Percentiles rank a stretch among this genome's conserved stretches.
These are phyloP conservation scores for Boletus edulis DNA, from an alignment of 768 basidiomycete species.

Conservation along the genomic window DNA sequence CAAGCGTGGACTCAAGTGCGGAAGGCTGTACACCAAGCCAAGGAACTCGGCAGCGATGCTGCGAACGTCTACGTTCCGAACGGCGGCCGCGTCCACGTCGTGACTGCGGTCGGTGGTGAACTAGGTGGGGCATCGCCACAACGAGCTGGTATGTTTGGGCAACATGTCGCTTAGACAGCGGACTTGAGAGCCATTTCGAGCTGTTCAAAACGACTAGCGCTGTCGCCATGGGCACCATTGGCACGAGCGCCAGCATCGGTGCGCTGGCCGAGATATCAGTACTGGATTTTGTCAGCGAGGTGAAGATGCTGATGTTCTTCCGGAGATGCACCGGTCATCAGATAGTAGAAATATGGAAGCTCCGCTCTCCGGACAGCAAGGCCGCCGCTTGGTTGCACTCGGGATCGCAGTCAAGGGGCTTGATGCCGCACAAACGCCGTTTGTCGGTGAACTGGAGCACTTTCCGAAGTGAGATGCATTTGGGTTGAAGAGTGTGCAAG, in stretches of 20 bases:
- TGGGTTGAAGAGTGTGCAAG: conserved; percentile 75
- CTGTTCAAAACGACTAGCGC: conserved; percentile 50
- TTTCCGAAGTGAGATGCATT: too few species aligned
- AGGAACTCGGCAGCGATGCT: too few species aligned
- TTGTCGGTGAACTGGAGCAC: conserved; percentile 39
- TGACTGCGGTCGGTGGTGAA: conserved; percentile 80
- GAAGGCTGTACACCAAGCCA: too few species aligned
- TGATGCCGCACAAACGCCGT: conserved; percentile 83
- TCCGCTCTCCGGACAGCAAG: conserved; percentile 55
- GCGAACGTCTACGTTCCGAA: too few species aligned
- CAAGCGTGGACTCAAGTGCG: too few species aligned
- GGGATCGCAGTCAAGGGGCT: conserved; percentile 70
- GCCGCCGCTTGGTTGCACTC: conserved; percentile 85
- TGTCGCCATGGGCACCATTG: conserved; percentile 63
- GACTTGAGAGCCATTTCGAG: too few species aligned
- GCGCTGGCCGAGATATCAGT: too few species aligned
- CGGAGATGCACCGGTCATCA: too few species aligned
- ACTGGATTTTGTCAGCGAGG: too few species aligned
- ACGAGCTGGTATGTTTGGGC: conserved; percentile 94
- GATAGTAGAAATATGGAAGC: too few species aligned
- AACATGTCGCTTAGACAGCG: background rate
- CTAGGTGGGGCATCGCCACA: conserved; percentile 94
- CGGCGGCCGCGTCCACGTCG: conserved; percentile 35
- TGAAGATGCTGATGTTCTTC: too few species aligned
- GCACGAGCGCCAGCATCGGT: conserved; percentile 38